Base-by-base conservation (phyloP, 139 green algal species). In the Micromonas commoda region DNA sequence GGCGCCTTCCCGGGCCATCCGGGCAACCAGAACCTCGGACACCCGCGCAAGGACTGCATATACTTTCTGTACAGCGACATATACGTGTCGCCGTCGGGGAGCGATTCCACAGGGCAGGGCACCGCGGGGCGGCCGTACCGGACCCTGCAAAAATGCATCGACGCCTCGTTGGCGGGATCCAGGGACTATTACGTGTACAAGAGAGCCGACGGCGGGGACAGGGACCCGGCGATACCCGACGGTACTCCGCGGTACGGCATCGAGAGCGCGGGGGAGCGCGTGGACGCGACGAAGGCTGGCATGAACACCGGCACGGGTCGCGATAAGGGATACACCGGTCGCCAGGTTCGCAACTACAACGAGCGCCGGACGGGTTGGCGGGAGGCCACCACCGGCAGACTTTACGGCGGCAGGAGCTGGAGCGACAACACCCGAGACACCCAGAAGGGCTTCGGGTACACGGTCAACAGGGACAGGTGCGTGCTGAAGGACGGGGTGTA, bases 1-100 rank as follows among this genome's bases (percentile, higher is more conserved):
- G 69, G 53, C n/a, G 52, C 52, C 45, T 79, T 72, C 29, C 33
- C 61, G 28, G 54, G 57, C 9, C 33, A 64, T 26, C 73, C 53
- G 28, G 54, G 73, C 54, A 79, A 79, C 35, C 2, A 24, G 33
- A 70, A 79, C 35, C 54, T 63, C 29, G 73, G 73, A 29, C 54
- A 79, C 32, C 73, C 73, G 6, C 38, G 21, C n/a, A 57, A 57
- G 31, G 35, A 61, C 33, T 79, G 73, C 54, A 64, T 79, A 21
- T 79, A 79, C 73, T 79, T 79, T 21, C 38, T 79, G 23, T 79
- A 72, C 73, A 28, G 26, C 2, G 73, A 79, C 24, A 72, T 79
- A n/a, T 79, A 79, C 73, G 73, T 79, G 16, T 72, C 54, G 21
- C 73, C 73, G 29, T 70, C 45, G 29, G 73, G 73, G 26, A 72